Evolutionary conservation across 2,329 filamentous ascomycete genomes (phyloP).

Genomic region (Stemphylium vesicarium): DNA sequence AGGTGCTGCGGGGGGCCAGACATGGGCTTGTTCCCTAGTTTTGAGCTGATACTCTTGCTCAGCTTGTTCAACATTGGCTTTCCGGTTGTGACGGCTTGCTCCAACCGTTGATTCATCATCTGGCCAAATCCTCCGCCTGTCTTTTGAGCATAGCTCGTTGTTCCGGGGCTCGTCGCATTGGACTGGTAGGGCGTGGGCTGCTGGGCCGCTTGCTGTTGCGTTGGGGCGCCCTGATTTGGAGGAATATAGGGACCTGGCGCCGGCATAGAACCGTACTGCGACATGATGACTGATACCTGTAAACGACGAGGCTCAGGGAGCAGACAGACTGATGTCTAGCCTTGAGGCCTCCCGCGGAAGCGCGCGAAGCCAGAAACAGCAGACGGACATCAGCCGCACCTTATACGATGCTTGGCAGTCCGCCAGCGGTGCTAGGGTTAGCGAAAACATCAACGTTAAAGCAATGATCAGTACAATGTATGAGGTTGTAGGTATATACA

Average conservation of each 20-base stretch:
- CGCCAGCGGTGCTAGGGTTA: constrained; percentile 9
- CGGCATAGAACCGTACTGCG: constrained; percentile 40
- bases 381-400: constrained; percentile 19
- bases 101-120: constrained; percentile 39
- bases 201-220: constrained; percentile 29
- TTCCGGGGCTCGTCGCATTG: constrained; percentile 20
- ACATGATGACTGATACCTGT: constrained; percentile 27
- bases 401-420: constrained; percentile 20
- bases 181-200: constrained; percentile 25
- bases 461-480: neutral
- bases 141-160: constrained; percentile 27
- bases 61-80: constrained; percentile 48
- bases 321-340: no score
- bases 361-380: constrained; percentile 4
- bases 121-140: constrained; percentile 32
- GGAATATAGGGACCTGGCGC: constrained; percentile 38
- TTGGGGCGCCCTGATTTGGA: constrained; percentile 23
- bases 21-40: constrained; percentile 36
- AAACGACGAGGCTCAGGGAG: neutral
- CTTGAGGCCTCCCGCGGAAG: constrained; percentile 1
- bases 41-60: constrained; percentile 46
- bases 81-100: constrained; percentile 39
- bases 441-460: constrained; percentile 2
- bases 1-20: constrained; percentile 36
- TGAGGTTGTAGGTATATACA: no score